A percentile compares a stretch with the other conserved stretches of the same genome.
Evolutionary conservation across 2,329 filamentous ascomycete species (phyloP).

Genomic region (Scleromitrula shiraiana): DNA sequence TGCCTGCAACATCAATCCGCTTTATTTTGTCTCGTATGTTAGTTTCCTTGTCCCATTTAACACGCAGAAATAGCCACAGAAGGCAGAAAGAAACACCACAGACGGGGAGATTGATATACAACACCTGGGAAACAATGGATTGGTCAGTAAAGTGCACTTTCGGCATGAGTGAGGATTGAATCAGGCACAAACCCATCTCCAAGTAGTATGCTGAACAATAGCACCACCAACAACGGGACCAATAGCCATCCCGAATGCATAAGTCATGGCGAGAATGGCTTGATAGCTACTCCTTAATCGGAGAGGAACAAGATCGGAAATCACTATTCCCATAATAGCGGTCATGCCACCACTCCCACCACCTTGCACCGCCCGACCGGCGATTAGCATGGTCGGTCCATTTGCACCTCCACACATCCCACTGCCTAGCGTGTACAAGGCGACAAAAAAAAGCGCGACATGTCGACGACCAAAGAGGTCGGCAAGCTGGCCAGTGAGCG

Average conservation of each 20-base stretch:
- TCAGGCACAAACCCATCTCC: conserved; percentile 5
- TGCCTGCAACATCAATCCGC: neutral
- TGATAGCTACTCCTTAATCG: conserved; percentile 37
- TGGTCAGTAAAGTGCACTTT: neutral
- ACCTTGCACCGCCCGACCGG: conserved; percentile 38
- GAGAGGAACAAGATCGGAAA: conserved; percentile 42
- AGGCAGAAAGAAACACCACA: conserved; percentile 1
- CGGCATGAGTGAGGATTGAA: neutral
- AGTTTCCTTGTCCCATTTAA: neutral
- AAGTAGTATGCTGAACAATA: neutral
- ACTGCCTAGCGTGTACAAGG: conserved; percentile 43
- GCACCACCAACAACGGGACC: conserved; percentile 19
- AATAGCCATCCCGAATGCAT: conserved; percentile 13
- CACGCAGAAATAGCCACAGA: neutral
- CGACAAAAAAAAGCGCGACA: conserved; percentile 20
- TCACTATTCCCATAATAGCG: conserved; percentile 38
- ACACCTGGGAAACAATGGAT: neutral
- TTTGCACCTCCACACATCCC: conserved; percentile 41
- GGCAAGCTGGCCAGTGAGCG: conserved; percentile 2
- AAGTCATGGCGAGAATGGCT: conserved; percentile 22
- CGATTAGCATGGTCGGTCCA: conserved; percentile 39
- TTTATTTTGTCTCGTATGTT: conserved; percentile 13
- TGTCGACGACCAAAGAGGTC: neutral
- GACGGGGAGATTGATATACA: conserved; percentile 13
- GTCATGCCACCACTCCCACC: conserved; percentile 39